Percentiles rank a stretch among this genome's conserved stretches.
phyloP scores from a whole-genome alignment of 2,329 filamentous ascomycete genomes.

The Xylaria sp. region DNA sequence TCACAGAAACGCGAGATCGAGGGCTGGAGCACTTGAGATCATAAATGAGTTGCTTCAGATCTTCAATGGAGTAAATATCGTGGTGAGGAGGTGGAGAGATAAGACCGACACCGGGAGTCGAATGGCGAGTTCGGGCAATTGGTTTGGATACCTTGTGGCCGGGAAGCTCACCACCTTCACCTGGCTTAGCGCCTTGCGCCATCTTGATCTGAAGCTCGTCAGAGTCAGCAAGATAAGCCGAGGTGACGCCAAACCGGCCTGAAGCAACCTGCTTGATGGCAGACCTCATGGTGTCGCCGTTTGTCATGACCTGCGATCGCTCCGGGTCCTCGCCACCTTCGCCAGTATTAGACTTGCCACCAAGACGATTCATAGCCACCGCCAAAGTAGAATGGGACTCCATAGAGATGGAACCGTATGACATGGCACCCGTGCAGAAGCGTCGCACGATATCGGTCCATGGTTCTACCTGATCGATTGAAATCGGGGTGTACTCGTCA shows the following conservation, averaged over 20 bases:
- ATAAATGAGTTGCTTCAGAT: constrained; percentile 97
- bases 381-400: constrained; percentile 95
- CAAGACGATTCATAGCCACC: constrained; percentile 94
- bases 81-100: constrained; percentile 97
- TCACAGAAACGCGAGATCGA: constrained; percentile 89
- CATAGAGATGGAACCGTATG: constrained; percentile 98
- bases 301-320: constrained; percentile 82
- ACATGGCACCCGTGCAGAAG: constrained; percentile 98
- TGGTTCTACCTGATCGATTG: constrained; percentile 95
- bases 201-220: constrained; percentile 99
- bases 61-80: constrained; percentile 98
- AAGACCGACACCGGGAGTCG: constrained; percentile 91
- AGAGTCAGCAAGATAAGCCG: constrained; percentile 90
- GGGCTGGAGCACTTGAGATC: constrained; percentile 97
- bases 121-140: constrained; percentile 93
- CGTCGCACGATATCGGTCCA: constrained; percentile 98
- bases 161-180: constrained; percentile 95
- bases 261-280: constrained; percentile 98
- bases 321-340: constrained; percentile 97
- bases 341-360: constrained; percentile 96
- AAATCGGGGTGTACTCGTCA: constrained; percentile 80
- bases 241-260: constrained; percentile 94
- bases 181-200: constrained; percentile 97
- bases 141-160: constrained; percentile 96
- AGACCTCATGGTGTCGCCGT: constrained; percentile 95